Conservation (phyloP, 805 yeast genomes). For the Nakazawaea ishiwadae region DNA sequence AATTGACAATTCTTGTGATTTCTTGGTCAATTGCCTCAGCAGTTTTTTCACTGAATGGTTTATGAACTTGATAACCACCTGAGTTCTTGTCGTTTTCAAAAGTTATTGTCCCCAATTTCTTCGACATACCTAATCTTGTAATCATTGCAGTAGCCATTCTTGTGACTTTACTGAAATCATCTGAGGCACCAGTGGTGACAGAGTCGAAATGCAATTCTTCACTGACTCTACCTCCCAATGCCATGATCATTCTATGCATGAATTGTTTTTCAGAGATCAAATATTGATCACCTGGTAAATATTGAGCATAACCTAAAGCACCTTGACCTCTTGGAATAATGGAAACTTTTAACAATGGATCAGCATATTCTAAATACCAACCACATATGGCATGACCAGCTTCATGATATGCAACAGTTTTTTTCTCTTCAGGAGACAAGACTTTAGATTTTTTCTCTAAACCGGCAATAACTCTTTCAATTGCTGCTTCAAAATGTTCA, state of each 20-base stretch:
- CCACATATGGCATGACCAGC: slow-evolving; percentile 99
- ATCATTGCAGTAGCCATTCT: slow-evolving; percentile 94
- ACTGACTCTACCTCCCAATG: slow-evolving; percentile 94
- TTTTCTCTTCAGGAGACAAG: slow-evolving; percentile 80
- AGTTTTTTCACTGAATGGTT: slow-evolving; percentile 88
- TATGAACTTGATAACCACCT: slow-evolving; percentile 47
- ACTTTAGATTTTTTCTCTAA: slow-evolving; percentile 85
- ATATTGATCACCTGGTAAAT: slow-evolving; percentile 89
- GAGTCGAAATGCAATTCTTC: slow-evolving; percentile 89
- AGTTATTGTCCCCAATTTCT: slow-evolving; percentile 77
- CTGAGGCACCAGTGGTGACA: slow-evolving; percentile 96
- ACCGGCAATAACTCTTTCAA: slow-evolving; percentile 96
- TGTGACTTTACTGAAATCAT: slow-evolving; percentile 95
- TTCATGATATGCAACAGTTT: slow-evolving; percentile 93
- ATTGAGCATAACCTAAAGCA: slow-evolving; percentile 96
- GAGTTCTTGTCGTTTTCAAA: slow-evolving; percentile 67
- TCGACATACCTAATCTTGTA: slow-evolving; percentile 85
- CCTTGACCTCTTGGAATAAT: slow-evolving; percentile 97
- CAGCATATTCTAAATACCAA: slow-evolving; percentile 88
- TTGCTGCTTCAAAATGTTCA: slow-evolving; percentile 89
- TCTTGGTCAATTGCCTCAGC: slow-evolving; percentile 79
- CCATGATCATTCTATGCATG: slow-evolving; percentile 90
- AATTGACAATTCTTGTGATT: slow-evolving; percentile 70
- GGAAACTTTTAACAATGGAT: slow-evolving; percentile 91
- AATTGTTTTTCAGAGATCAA: slow-evolving; percentile 74